These are phyloP conservation scores for Neocallimastix lanati DNA, from an alignment of 192 early-diverging fungal species.

Conservation along the genomic window DNA sequence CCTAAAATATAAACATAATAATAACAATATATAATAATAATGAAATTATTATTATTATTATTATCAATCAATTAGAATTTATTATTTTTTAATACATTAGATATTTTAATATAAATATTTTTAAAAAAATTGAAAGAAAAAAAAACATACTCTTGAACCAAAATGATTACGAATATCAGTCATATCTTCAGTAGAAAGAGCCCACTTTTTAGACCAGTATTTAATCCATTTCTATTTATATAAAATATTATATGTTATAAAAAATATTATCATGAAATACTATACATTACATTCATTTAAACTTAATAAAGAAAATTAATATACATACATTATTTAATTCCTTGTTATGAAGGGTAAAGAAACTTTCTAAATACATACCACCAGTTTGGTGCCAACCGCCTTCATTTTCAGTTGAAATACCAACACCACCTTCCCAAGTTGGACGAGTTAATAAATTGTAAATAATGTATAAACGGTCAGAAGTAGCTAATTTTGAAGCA, in stretches of 20 bases:
- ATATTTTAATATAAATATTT: too few species aligned
- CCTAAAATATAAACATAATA: conserved; percentile 1
- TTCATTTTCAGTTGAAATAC: conserved; percentile 25
- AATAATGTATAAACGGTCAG: conserved; percentile 41
- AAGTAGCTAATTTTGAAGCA: conserved; percentile 3
- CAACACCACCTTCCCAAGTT: conserved; percentile 36
- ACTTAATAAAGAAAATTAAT: too few species aligned
- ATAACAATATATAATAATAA: too few species aligned
- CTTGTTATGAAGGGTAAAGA: conserved; percentile 64
- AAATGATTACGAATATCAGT: conserved; percentile 55
- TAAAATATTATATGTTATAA: too few species aligned
- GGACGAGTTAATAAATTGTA: conserved; percentile 40
- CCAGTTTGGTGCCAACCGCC: conserved; percentile 15
- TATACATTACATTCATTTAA: too few species aligned
- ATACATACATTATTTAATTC: conserved; percentile 48
- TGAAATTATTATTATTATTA: too few species aligned
- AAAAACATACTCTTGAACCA: conserved; percentile 29
- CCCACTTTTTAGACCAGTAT: conserved; percentile 63
- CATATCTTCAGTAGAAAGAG: conserved; percentile 54
- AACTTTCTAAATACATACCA: conserved; percentile 30
- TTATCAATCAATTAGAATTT: too few species aligned
- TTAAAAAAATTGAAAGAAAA: too few species aligned
- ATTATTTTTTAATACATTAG: too few species aligned
- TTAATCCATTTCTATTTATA: conserved; percentile 61
- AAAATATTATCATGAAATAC: too few species aligned